A percentile compares a stretch with the other conserved stretches of the same genome.
These are phyloP conservation scores for Solanum lycopersicoides DNA, from an alignment of 257 asterid genomes.

Conservation along the genomic window DNA sequence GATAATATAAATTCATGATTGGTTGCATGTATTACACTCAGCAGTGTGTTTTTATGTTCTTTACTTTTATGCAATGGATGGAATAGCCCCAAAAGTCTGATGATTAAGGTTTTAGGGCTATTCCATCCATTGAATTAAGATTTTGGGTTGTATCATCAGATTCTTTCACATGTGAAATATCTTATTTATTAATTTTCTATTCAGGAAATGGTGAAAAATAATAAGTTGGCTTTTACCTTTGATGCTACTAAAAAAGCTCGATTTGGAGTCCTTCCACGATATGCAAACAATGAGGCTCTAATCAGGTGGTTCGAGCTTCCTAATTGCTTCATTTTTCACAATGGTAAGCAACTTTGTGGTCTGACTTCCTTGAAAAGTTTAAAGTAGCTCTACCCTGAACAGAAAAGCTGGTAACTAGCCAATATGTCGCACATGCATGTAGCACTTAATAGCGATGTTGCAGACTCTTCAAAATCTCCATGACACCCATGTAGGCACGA, in stretches of 20 bases:
- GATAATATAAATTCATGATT: not conserved
- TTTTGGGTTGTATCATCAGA: not conserved
- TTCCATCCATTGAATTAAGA: not conserved
- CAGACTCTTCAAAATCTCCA: not conserved
- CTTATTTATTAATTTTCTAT: not conserved
- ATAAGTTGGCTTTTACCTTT: conserved; percentile 53
- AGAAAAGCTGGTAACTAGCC: not conserved
- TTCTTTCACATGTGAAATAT: not conserved
- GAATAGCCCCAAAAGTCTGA: no score
- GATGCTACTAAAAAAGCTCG: conserved; percentile 84
- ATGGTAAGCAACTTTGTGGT: conserved; percentile 45
- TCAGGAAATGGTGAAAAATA: conserved; percentile 94
- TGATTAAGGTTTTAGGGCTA: not conserved
- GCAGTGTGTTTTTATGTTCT: not conserved
- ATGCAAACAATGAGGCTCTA: conserved; percentile 65
- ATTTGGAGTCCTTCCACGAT: conserved; percentile 90
- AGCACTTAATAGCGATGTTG: not conserved
- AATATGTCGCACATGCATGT: not conserved
- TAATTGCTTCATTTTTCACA: conserved; percentile 93
- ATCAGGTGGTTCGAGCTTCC: conserved; percentile 99
- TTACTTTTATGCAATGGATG: no score
- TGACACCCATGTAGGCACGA: not conserved
- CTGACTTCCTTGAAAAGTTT: not conserved
- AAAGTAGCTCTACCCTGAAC: not conserved
- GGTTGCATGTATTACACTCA: not conserved